A percentile compares a stretch with the other conserved stretches of the same genome.
Evolutionary conservation across 2,329 filamentous ascomycete species (phyloP).

Genomic region (Beauveria varroae): DNA sequence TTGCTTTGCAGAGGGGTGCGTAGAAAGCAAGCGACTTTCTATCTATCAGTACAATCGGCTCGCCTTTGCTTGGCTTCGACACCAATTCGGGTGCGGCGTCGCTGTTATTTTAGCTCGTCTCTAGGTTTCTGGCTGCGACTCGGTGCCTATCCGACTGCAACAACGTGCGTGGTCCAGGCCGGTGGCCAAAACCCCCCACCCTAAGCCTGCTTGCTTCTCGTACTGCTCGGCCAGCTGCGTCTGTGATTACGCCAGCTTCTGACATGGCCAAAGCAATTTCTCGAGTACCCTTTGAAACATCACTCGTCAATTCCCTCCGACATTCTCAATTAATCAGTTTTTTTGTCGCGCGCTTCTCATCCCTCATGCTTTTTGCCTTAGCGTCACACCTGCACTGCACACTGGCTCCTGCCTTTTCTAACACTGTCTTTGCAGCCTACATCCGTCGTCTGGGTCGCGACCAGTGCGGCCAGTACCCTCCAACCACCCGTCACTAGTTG

Average conservation of each 20-base stretch:
- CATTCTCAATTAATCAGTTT: slow-evolving; percentile 13
- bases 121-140: background rate
- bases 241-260: slow-evolving; percentile 8
- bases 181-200: background rate
- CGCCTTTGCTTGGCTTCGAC: background rate
- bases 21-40: no score
- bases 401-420: slow-evolving; percentile 7
- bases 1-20: slow-evolving; percentile 7
- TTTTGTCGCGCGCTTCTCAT: background rate
- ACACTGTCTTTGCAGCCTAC: slow-evolving; percentile 9
- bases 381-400: slow-evolving; percentile 10
- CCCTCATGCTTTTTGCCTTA: background rate
- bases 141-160: background rate
- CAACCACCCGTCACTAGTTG: slow-evolving; percentile 57
- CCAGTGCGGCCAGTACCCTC: slow-evolving; percentile 39
- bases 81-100: background rate
- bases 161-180: background rate
- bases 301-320: slow-evolving; percentile 15
- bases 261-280: background rate
- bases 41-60: no score
- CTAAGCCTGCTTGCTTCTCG: background rate
- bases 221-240: background rate
- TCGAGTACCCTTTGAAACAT: background rate
- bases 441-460: slow-evolving; percentile 8
- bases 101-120: background rate